Evolutionary conservation across 768 basidiomycete genomes (phyloP).

Genomic region (Grammothele lineata): DNA sequence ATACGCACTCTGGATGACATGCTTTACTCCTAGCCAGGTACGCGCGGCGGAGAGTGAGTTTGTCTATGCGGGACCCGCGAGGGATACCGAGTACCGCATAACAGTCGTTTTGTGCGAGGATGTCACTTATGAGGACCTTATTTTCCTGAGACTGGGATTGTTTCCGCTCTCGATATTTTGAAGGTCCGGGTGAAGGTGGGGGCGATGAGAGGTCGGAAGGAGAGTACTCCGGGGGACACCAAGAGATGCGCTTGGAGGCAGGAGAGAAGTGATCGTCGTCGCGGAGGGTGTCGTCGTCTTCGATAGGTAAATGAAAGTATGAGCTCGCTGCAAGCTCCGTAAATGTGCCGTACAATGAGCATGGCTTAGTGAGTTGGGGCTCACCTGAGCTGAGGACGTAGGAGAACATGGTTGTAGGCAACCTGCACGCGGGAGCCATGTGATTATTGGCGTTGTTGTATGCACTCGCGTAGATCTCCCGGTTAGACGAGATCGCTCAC

Average conservation of each 20-base stretch:
- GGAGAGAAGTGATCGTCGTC: conserved; percentile 40
- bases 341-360: not conserved
- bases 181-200: conserved; percentile 21
- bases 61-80: conserved; percentile 48
- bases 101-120: conserved; percentile 61
- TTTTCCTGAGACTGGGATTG: conserved; percentile 13
- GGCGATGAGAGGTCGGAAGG: conserved; percentile 17
- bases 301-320: conserved; percentile 62
- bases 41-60: conserved; percentile 61
- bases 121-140: conserved; percentile 40
- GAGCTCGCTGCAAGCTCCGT: conserved; percentile 43
- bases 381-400: conserved; percentile 22
- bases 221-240: conserved; percentile 21
- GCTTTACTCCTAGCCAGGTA: conserved; percentile 71
- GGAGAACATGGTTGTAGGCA: conserved; percentile 27
- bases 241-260: conserved; percentile 24
- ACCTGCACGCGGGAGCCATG: conserved; percentile 16
- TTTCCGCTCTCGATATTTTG: conserved; percentile 3
- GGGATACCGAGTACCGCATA: conserved; percentile 70
- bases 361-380: too few species aligned
- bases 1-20: conserved; percentile 83
- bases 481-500: too few species aligned
- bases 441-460: conserved; percentile 20
- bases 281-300: conserved; percentile 46
- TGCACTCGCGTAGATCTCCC: too few species aligned